A percentile compares a stretch with the other conserved stretches of the same genome.
phyloP scores from a whole-genome alignment of 768 basidiomycete species.

The Amyloporia xantha region DNA sequence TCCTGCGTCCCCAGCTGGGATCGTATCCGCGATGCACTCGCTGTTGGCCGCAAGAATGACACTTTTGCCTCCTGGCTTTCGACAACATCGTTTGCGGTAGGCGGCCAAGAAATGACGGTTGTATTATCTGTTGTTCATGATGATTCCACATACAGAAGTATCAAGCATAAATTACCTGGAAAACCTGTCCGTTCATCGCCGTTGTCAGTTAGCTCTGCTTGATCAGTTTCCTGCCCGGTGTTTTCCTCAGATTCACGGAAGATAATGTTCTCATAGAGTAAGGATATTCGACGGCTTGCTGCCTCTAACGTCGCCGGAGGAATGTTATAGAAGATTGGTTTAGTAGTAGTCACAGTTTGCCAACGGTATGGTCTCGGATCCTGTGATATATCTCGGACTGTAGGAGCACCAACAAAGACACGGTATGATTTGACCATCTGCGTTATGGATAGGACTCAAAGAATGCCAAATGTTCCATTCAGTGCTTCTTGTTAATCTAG shows the following conservation, averaged over 20 bases:
- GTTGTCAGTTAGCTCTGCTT: conserved; percentile 7
- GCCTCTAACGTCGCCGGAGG: conserved; percentile 55
- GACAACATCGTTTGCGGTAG: conserved; percentile 29
- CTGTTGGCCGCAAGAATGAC: conserved; percentile 17
- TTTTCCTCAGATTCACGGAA: conserved; percentile 44
- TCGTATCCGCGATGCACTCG: conserved; percentile 9
- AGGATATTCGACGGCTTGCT: conserved; percentile 62
- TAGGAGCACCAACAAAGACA: conserved; percentile 48
- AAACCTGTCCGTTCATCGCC: conserved; percentile 2
- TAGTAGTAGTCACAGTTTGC: conserved; percentile 39
- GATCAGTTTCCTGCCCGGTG: conserved; percentile 19
- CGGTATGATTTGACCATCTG: conserved; percentile 22
- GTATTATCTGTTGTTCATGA: conserved; percentile 24
- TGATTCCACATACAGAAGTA: too few relatives aligned
- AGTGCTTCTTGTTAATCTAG: too few relatives aligned
- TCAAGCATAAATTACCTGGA: conserved; percentile 8
- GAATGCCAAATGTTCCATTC: too few relatives aligned
- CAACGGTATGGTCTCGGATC: conserved; percentile 36
- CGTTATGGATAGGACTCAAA: too few relatives aligned
- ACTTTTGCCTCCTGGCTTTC: conserved; percentile 4
- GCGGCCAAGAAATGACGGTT: conserved; percentile 53
- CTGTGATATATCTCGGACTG: conserved; percentile 26
- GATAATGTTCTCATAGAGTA: conserved; percentile 67
- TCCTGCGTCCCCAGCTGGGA: conserved; percentile 24
- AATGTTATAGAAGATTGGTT: conserved; percentile 17